phyloP scores from a whole-genome alignment of 257 asterid species.

The Linaria vulgaris region DNA sequence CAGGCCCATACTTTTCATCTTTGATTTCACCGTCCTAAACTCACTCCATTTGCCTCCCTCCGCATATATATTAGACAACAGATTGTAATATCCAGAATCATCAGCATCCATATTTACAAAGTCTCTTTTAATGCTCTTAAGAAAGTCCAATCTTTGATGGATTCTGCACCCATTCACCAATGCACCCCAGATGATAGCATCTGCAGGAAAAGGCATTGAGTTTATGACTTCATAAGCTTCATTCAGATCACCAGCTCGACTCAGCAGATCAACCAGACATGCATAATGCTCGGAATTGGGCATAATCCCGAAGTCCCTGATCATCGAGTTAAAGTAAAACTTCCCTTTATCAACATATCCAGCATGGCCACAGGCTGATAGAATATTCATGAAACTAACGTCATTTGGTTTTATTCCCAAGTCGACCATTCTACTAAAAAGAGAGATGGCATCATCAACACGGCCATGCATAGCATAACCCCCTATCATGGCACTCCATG shows the following conservation, averaged over 20 bases:
- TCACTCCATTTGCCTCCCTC: constrained; percentile 80
- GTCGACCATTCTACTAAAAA: constrained; percentile 58
- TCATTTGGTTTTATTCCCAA: constrained; percentile 67
- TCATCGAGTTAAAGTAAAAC: constrained; percentile 61
- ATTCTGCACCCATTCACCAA: constrained; percentile 83
- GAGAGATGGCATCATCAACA: constrained; percentile 48
- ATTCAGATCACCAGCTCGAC: constrained; percentile 76
- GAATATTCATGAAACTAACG: constrained; percentile 65
- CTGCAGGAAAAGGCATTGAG: constrained; percentile 58
- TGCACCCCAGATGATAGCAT: constrained; percentile 76
- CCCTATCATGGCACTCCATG: constrained; percentile 87
- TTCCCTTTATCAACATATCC: constrained; percentile 74
- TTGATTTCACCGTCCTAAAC: constrained; percentile 44
- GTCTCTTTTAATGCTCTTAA: constrained; percentile 44
- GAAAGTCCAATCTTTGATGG: constrained; percentile 70
- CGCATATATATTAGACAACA: constrained; percentile 70
- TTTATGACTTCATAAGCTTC: constrained; percentile 63
- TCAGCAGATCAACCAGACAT: constrained; percentile 81
- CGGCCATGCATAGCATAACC: constrained; percentile 83
- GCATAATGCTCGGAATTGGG: constrained; percentile 77
- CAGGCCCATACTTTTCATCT: constrained; percentile 50
- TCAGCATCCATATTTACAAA: constrained; percentile 44
- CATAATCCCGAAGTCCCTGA: constrained; percentile 41
- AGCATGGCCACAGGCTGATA: constrained; percentile 83
- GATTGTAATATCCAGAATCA: constrained; percentile 74